Percentiles rank a stretch among this genome's conserved stretches.
Conservation (phyloP, 148 eudicot species). For the Rhododendron henanense region DNA sequence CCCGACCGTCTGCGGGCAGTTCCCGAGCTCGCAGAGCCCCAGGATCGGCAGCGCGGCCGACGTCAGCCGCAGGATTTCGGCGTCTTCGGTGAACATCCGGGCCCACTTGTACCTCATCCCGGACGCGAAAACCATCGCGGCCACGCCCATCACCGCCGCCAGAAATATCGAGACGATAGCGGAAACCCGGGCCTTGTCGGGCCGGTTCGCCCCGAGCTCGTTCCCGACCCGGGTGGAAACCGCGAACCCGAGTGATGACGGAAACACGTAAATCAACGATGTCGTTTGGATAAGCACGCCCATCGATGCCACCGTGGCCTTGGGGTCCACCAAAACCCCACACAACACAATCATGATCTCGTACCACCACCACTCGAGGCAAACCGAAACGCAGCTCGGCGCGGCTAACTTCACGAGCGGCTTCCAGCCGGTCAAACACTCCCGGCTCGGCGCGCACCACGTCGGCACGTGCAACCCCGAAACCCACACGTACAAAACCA, state of each 20-base stretch:
- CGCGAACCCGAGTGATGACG: slow-evolving; percentile 60
- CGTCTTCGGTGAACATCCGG: slow-evolving; percentile 46
- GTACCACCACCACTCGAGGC: slow-evolving; percentile 96
- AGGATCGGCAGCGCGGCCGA: slow-evolving; percentile 55
- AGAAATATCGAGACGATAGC: slow-evolving; percentile 39
- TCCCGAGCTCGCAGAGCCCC: slow-evolving; percentile 80
- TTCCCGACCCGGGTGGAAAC: slow-evolving; percentile 80
- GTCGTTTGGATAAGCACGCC: slow-evolving; percentile 78
- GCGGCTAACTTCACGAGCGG: slow-evolving; percentile 55
- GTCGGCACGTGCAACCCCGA: slow-evolving; percentile 48
- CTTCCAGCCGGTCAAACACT: slow-evolving; percentile 65
- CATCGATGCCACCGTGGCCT: slow-evolving; percentile 73
- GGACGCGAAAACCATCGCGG: slow-evolving; percentile 44
- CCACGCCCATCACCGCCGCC: slow-evolving; percentile 51
- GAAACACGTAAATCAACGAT: slow-evolving; percentile 72
- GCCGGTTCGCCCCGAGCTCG: slow-evolving; percentile 67
- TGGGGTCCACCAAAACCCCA: slow-evolving; percentile 64
- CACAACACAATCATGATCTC: slow-evolving; percentile 87
- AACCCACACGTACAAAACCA: slow-evolving; percentile 48
- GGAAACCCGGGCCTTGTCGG: slow-evolving; percentile 41
- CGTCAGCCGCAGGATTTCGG: slow-evolving; percentile 47
- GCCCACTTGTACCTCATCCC: slow-evolving; percentile 51
- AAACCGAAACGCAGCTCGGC: slow-evolving; percentile 76
- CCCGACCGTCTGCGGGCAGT: slow-evolving; percentile 73
- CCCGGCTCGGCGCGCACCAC: slow-evolving; percentile 52